A percentile compares a stretch with the other conserved stretches of the same genome.
Conservation (phyloP, 495 filamentous ascomycete genomes). For the Neurospora hispaniola region DNA sequence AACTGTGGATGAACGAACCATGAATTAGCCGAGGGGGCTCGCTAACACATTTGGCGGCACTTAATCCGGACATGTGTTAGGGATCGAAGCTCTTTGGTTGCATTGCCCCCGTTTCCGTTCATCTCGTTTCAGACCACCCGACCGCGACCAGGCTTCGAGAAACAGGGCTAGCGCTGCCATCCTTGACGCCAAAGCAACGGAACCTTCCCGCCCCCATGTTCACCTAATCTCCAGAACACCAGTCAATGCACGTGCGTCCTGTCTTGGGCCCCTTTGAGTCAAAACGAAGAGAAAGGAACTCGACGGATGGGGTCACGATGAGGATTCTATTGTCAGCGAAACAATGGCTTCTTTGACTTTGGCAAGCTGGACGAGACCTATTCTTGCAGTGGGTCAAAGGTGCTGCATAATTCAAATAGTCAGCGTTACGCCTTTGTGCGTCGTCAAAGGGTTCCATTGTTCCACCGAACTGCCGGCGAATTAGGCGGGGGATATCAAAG, state of each 20-base stretch:
- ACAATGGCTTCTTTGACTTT: neutral
- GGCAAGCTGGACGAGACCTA: neutral
- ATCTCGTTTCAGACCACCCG: neutral
- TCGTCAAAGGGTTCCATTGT: neutral
- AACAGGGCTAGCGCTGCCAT: neutral
- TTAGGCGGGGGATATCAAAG: neutral
- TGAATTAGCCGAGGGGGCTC: neutral
- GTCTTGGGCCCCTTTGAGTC: neutral
- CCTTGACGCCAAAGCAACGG: neutral
- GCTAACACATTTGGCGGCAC: neutral
- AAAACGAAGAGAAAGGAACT: neutral
- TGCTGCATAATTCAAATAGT: neutral
- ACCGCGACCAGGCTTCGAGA: neutral
- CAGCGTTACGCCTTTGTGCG: neutral
- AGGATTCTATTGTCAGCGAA: neutral
- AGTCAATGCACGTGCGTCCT: neutral
- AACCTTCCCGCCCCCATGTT: neutral
- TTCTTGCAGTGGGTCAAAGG: neutral
- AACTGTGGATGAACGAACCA: neutral
- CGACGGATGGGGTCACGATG: neutral
- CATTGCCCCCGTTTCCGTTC: neutral
- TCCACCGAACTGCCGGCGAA: neutral
- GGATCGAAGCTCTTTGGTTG: neutral
- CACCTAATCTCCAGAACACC: neutral
- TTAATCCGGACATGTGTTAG: neutral